These are phyloP conservation scores for Saccharomyces uvarum DNA, from an alignment of 1,139 yeast genomes.

Conservation along the genomic window DNA sequence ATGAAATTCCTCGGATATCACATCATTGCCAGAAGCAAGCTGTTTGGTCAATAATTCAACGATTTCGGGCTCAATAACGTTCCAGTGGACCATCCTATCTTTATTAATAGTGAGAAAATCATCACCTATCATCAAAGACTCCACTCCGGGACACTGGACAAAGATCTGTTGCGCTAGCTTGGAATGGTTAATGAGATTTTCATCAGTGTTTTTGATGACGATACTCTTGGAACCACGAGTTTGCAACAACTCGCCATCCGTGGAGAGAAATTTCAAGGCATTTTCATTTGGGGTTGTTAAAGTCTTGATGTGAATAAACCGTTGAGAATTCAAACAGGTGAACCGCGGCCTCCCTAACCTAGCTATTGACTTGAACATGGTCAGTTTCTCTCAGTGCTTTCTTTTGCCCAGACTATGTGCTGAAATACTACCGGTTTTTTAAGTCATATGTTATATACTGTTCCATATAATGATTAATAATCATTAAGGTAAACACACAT, in stretches of 20 bases:
- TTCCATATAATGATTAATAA: neutral
- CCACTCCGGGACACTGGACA: slow-evolving; percentile 70
- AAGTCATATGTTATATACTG: neutral
- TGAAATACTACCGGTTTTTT: neutral
- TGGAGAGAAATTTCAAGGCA: slow-evolving; percentile 83
- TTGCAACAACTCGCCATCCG: slow-evolving; percentile 46
- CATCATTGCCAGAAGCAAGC: slow-evolving; percentile 66
- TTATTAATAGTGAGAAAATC: slow-evolving; percentile 84
- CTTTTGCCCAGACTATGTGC: neutral
- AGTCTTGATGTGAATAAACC: slow-evolving; percentile 41
- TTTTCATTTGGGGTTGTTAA: slow-evolving; percentile 83
- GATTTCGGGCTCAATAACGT: slow-evolving; percentile 77
- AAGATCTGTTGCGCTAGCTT: slow-evolving; percentile 78
- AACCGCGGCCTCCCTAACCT: neutral
- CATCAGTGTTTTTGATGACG: slow-evolving; percentile 47
- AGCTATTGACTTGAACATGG: neutral
- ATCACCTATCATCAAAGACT: slow-evolving; percentile 80
- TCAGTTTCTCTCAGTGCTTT: neutral
- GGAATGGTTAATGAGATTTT: slow-evolving; percentile 56
- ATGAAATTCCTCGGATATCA: slow-evolving; percentile 35
- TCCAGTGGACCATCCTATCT: slow-evolving; percentile 53
- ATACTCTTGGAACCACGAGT: slow-evolving; percentile 49
- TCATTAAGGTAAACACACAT: neutral
- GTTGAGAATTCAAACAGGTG: slow-evolving; percentile 2
- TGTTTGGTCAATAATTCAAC: slow-evolving; percentile 79